These are phyloP conservation scores for Fusarium abutilonis DNA, from an alignment of 2,329 filamentous ascomycete genomes.

Conservation along the genomic window DNA sequence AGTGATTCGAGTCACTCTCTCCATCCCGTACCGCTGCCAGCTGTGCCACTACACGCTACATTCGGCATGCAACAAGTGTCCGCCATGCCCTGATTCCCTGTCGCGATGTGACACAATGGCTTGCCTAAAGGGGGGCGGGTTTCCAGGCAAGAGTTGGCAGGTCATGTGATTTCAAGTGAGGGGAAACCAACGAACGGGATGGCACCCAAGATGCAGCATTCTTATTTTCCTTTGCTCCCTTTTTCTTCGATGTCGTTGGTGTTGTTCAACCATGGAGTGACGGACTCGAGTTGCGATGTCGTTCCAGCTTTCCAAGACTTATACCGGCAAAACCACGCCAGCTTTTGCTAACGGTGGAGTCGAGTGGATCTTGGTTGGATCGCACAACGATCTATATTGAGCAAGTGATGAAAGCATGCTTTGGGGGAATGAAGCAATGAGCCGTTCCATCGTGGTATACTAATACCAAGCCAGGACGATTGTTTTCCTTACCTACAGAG, in stretches of 20 bases:
- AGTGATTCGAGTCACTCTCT: not conserved
- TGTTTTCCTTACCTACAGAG: not conserved
- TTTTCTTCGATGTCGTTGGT: constrained; percentile 12
- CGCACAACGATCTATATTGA: constrained; percentile 1
- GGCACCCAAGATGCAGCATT: constrained; percentile 38
- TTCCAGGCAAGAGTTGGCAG: constrained; percentile 31
- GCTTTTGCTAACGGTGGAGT: constrained; percentile 24
- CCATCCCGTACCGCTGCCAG: constrained; percentile 11
- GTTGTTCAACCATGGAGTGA: constrained; percentile 9
- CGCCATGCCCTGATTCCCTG: constrained; percentile 32
- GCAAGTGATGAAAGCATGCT: constrained; percentile 19
- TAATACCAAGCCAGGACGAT: constrained; percentile 17
- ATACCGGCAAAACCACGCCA: constrained; percentile 6
- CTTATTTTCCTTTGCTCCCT: constrained; percentile 23
- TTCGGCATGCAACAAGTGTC: constrained; percentile 24
- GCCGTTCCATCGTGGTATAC: not conserved
- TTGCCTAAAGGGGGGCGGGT: constrained; percentile 36
- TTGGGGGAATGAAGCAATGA: not conserved
- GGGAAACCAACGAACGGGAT: constrained; percentile 45
- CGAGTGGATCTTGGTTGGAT: constrained; percentile 13
- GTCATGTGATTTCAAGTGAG: constrained; percentile 49
- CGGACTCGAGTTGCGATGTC: constrained; percentile 9
- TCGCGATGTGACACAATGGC: constrained; percentile 43
- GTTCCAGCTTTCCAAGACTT: constrained; percentile 21
- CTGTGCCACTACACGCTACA: constrained; percentile 26